phyloP scores from a whole-genome alignment of 352 stramenopile species.

The Plasmopara muralis region DNA sequence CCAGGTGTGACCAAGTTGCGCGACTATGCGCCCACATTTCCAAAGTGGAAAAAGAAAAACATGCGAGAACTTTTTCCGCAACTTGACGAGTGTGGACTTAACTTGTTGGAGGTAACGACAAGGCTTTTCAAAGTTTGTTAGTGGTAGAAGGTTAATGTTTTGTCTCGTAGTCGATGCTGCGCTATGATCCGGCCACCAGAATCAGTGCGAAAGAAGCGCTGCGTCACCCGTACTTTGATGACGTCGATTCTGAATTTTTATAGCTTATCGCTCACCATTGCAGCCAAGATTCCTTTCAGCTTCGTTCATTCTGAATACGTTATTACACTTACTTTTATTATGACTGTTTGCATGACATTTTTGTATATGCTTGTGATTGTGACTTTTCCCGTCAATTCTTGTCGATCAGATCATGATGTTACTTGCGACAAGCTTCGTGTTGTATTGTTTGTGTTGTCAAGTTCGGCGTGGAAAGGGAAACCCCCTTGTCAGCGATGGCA shows the following conservation, averaged over 20 bases:
- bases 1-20: slow-evolving; percentile 93
- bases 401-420: background rate
- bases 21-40: slow-evolving; percentile 94
- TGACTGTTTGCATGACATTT: background rate
- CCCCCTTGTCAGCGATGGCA: slow-evolving; percentile 3
- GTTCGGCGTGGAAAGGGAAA: too few species aligned
- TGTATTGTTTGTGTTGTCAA: too few species aligned
- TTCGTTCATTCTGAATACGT: slow-evolving; percentile 10
- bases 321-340: slow-evolving; percentile 18
- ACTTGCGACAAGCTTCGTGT: background rate
- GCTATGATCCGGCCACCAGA: slow-evolving; percentile 57
- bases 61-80: slow-evolving; percentile 58
- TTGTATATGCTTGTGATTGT: slow-evolving; percentile 3
- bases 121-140: background rate
- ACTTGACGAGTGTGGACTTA: slow-evolving; percentile 47
- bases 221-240: slow-evolving; percentile 80
- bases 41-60: slow-evolving; percentile 92
- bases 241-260: slow-evolving; percentile 66
- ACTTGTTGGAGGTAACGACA: slow-evolving; percentile 49
- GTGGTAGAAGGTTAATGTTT: background rate
- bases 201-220: slow-evolving; percentile 81
- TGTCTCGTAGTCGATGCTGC: slow-evolving; percentile 51
- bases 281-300: slow-evolving; percentile 4
- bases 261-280: slow-evolving; percentile 19
- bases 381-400: too few species aligned